Percentiles rank a stretch among this genome's conserved stretches.
Conservation (phyloP, 805 yeast genomes). For the Schizosaccharomyces octosporus region DNA sequence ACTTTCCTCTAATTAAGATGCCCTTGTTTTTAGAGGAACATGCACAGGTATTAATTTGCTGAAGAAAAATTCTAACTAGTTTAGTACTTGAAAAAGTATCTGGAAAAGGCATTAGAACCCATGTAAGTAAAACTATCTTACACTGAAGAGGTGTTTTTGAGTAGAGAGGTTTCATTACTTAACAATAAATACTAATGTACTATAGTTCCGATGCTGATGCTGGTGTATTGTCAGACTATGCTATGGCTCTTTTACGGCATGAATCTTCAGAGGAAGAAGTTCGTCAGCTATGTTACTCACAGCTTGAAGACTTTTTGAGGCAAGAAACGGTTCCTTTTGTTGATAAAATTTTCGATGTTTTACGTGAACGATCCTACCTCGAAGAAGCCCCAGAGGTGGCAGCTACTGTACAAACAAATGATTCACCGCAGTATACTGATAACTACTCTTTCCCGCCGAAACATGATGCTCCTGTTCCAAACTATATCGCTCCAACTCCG, state of each 20-base stretch:
- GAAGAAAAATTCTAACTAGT: neutral
- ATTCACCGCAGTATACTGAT: neutral
- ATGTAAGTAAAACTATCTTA: neutral
- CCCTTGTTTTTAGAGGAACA: neutral
- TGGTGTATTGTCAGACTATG: constrained; percentile 21
- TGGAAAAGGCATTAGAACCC: neutral
- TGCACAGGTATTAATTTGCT: neutral
- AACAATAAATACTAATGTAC: neutral
- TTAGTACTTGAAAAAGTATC: neutral
- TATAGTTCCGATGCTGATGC: constrained; percentile 18
- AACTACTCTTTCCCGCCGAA: no score
- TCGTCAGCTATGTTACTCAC: constrained; percentile 13
- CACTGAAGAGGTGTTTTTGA: neutral
- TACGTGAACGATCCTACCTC: constrained; percentile 7
- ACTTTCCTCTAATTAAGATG: neutral
- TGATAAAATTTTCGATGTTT: constrained; percentile 13
- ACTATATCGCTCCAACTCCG: no score
- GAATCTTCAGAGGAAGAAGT: constrained; percentile 16
- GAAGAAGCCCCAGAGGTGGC: neutral
- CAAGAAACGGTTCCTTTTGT: constrained; percentile 13
- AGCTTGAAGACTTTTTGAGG: constrained; percentile 20
- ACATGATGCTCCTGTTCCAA: no score
- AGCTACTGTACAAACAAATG: neutral
- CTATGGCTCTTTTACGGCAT: constrained; percentile 19
- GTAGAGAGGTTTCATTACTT: neutral